Percentiles rank a stretch among this genome's conserved stretches.
These are phyloP conservation scores for Neckera pumila DNA, from an alignment of 225 moss, liverwort and hornwort genomes.

Conservation along the genomic window DNA sequence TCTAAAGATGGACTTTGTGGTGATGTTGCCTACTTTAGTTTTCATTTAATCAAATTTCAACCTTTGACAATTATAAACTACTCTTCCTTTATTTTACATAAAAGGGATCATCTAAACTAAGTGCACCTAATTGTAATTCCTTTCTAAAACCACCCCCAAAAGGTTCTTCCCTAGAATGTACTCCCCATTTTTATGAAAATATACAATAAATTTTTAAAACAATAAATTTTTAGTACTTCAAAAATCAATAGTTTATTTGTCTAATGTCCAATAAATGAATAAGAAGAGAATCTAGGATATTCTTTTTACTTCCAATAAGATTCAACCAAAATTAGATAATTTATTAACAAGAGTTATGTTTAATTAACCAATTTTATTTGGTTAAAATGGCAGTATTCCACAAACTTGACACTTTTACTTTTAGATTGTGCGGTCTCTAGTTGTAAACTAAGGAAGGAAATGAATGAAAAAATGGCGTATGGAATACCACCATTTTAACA, in stretches of 20 bases:
- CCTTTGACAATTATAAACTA: background rate
- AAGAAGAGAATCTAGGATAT: background rate
- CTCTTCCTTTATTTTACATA: background rate
- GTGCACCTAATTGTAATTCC: background rate
- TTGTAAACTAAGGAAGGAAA: too few species aligned
- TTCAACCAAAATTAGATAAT: background rate
- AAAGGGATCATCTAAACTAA: background rate
- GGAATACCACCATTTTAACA: too few species aligned
- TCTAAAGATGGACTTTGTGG: background rate
- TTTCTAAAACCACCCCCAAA: background rate
- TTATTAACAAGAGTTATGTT: too few species aligned
- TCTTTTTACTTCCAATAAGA: background rate
- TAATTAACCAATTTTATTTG: background rate
- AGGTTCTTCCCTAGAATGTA: background rate
- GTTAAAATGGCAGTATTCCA: too few species aligned
- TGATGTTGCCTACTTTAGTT: background rate
- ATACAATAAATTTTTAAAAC: background rate
- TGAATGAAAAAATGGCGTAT: too few species aligned
- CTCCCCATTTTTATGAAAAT: fast-evolving
- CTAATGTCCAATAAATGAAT: background rate
- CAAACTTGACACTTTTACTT: too few species aligned
- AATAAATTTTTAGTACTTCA: background rate
- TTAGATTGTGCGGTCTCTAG: too few species aligned
- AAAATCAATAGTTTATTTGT: background rate
- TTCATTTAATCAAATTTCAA: background rate